These are phyloP conservation scores for Hymenoscyphus occultus DNA, from an alignment of 2,329 filamentous ascomycete genomes.

Conservation along the genomic window DNA sequence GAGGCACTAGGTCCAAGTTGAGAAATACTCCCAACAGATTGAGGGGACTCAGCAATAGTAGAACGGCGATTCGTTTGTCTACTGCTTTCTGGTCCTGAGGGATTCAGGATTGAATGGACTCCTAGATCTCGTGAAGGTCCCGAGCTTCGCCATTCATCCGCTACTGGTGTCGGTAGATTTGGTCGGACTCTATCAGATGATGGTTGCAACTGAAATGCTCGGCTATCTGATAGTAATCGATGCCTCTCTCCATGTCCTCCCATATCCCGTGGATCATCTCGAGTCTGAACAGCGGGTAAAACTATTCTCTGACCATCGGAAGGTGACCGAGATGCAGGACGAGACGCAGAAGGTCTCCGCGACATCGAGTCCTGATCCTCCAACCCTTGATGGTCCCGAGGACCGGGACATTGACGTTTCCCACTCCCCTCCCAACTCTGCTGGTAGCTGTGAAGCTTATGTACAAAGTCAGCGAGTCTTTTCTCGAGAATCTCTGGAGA, in stretches of 20 bases:
- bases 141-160: constrained; percentile 29
- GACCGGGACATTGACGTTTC: constrained; percentile 56
- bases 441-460: constrained; percentile 37
- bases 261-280: constrained; percentile 33
- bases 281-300: constrained; percentile 35
- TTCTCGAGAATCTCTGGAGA: constrained; percentile 34
- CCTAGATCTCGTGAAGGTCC: constrained; percentile 34
- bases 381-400: constrained; percentile 48
- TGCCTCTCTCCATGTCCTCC: constrained; percentile 29
- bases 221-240: constrained; percentile 25
- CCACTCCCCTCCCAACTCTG: constrained; percentile 37
- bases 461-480: constrained; percentile 35
- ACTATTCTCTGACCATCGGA: constrained; percentile 35
- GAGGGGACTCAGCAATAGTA: constrained; percentile 30
- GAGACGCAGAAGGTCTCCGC: constrained; percentile 57
- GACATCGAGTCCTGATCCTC: constrained; percentile 64
- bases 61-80: constrained; percentile 22
- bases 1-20: constrained; percentile 30
- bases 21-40: constrained; percentile 21
- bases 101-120: constrained; percentile 39
- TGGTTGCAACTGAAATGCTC: constrained; percentile 24
- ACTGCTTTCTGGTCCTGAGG: constrained; percentile 31
- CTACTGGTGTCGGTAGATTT: constrained; percentile 17
- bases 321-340: constrained; percentile 49
- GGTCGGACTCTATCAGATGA: constrained; percentile 27